Conservation (phyloP, 169 alveolate species). For the Eimeria zaria region DNA sequence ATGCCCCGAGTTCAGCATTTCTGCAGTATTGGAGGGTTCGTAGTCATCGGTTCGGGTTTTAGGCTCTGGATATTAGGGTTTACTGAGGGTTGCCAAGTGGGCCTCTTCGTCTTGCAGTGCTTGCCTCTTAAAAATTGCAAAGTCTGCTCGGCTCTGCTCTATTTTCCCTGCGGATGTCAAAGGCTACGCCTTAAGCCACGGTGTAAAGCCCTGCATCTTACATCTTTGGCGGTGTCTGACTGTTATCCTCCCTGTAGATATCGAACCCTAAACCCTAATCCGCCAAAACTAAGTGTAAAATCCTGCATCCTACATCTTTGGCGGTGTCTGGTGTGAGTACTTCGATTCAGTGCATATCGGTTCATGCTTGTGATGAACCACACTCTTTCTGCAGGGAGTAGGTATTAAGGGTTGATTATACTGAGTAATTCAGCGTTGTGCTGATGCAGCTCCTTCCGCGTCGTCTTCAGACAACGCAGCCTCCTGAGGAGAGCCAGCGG, state of each 20-base stretch:
- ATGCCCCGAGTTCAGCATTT: neutral
- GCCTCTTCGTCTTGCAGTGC: neutral
- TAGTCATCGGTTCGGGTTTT: neutral
- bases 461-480: constrained; percentile 32
- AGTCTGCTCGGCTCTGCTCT: constrained; percentile 5
- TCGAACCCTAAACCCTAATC: neutral
- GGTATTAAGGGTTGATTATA: neutral
- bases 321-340: neutral
- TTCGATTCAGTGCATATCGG: neutral
- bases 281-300: neutral
- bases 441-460: constrained; percentile 61
- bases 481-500: constrained; percentile 55
- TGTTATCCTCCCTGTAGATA: no score
- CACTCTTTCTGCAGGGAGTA: neutral
- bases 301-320: neutral
- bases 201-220: neutral
- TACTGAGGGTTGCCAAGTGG: constrained; percentile 35
- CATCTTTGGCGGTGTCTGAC: neutral
- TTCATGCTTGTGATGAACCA: neutral
- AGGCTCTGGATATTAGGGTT: neutral
- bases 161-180: constrained; percentile 25
- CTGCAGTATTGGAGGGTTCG: neutral
- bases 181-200: neutral
- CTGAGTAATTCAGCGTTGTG: constrained; percentile 2
- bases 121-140: neutral